Evolutionary conservation across 257 asterid species (phyloP).

Genomic region (Marsdenia floribunda): DNA sequence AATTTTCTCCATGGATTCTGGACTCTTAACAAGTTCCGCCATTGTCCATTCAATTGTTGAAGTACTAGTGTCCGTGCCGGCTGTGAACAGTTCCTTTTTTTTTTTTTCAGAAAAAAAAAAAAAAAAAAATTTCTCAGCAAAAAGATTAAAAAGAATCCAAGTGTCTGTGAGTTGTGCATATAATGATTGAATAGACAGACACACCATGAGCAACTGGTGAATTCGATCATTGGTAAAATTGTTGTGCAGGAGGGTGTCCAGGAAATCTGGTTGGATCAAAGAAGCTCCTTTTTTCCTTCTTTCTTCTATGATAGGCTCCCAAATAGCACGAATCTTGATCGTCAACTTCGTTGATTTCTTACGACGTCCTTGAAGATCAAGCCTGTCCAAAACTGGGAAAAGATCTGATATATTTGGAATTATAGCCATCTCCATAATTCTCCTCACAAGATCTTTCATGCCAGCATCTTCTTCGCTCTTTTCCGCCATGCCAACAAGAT

Average conservation of each 20-base stretch:
- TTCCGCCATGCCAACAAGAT: conserved; percentile 26
- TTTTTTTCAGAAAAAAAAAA: neutral
- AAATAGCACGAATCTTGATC: conserved; percentile 14
- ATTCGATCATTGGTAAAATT: conserved; percentile 32
- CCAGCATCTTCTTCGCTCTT: conserved; percentile 16
- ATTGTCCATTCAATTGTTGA: conserved; percentile 32
- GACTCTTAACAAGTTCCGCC: conserved; percentile 30
- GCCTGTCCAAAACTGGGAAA: conserved; percentile 25
- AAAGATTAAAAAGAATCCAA: neutral
- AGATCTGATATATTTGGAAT: conserved; percentile 37
- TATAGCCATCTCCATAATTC: conserved; percentile 8
- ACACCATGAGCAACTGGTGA: conserved; percentile 34
- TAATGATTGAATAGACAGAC: neutral
- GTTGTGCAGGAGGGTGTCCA: conserved; percentile 24
- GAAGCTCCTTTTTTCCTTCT: conserved; percentile 18
- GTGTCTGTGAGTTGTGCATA: neutral
- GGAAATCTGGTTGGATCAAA: conserved; percentile 19
- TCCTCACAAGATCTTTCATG: conserved; percentile 23
- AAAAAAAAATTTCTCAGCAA: neutral
- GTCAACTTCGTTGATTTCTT: conserved; percentile 10
- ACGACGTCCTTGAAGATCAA: conserved; percentile 45
- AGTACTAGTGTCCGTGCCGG: conserved; percentile 44
- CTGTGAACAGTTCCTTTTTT: conserved; percentile 30
- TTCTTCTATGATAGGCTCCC: conserved; percentile 34
- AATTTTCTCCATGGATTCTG: conserved; percentile 20